Evolutionary conservation across 1,139 yeast species (phyloP), one percentile per base, ranked within the genome.

Genomic region (Groenewaldozyma auringiensis): DNA sequence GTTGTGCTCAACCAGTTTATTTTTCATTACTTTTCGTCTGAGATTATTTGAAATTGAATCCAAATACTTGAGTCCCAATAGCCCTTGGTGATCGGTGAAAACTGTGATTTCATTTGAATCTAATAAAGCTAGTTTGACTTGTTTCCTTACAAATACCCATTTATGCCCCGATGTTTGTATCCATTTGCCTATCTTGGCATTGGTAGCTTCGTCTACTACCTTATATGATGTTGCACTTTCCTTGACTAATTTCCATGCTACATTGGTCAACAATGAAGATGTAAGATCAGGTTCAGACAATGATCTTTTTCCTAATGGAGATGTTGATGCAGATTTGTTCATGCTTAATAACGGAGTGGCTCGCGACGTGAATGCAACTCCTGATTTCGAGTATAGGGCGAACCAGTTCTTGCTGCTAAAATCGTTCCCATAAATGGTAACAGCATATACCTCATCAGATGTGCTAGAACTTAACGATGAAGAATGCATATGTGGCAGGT

Each of bases 181-280:
- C 53, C 53, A 50, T 31, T 34, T 42, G 16, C 53, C 53, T 4
- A 50, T 36, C 11, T 44, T 29, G 14, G 40, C 21, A 45, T 42
- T 40, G 11, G 53, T 50, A 29, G 46, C 33, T 32, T 49, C 47
- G 38, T 50, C 53, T 18, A 50, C 44, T 9, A 50, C 46, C 34
- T 39, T 35, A 21, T 36, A 46, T 2, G 40, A 36, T n/a, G 39
- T 8, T 9, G 4, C 32, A 4, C 27, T 27, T 11, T 21, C 39
- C 33, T 43, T 43, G 17, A 49, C 44, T 20, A 50, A 40, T 4
- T 38, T 16, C 52, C 52, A 50, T 8, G 46, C 42, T n/a, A 50
- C 50, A 6, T 51, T 25, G 11, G 29, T 25, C 9, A 25, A 8
- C 45, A 11, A 40, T 40, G 17, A 18, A 21, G 36, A n/a, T 25